Evolutionary conservation across 257 asterid species (phyloP).

Genomic region (Fraxinus excelsior): DNA sequence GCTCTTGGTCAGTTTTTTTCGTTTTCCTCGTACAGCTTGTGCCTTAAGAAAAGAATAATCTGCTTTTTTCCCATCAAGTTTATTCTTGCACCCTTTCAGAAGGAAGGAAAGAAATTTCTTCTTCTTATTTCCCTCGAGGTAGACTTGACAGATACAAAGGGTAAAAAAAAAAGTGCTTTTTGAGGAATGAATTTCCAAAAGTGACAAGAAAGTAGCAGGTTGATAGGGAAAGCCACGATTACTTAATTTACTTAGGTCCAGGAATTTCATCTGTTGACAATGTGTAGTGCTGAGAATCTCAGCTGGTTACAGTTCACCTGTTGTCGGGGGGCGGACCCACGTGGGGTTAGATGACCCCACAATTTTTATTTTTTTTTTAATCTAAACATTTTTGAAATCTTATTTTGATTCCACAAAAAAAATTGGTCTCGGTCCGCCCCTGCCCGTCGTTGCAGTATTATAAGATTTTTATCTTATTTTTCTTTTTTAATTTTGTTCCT

Average conservation of each 20-base stretch:
- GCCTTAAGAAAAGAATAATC: not conserved
- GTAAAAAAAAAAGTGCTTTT: not conserved
- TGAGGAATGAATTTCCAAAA: conserved; percentile 3
- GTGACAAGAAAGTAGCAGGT: not conserved
- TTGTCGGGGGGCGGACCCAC: too few relatives aligned
- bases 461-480: too few relatives aligned
- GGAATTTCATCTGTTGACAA: too few relatives aligned
- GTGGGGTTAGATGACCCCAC: too few relatives aligned
- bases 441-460: too few relatives aligned
- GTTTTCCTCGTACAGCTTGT: not conserved
- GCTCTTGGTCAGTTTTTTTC: not conserved
- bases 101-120: conserved; percentile 20
- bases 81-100: not conserved
- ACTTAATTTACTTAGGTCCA: not conserved
- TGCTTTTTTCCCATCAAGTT: not conserved
- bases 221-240: conserved; percentile 1
- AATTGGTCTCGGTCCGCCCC: too few relatives aligned
- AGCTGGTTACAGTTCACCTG: too few relatives aligned
- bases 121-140: not conserved
- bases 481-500: too few relatives aligned
- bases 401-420: too few relatives aligned
- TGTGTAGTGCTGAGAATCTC: too few relatives aligned
- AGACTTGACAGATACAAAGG: not conserved
- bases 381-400: too few relatives aligned
- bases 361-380: too few relatives aligned